Evolutionary conservation across 805 yeast species (phyloP).

Genomic region (Kodamaea hsintzibuensis): DNA sequence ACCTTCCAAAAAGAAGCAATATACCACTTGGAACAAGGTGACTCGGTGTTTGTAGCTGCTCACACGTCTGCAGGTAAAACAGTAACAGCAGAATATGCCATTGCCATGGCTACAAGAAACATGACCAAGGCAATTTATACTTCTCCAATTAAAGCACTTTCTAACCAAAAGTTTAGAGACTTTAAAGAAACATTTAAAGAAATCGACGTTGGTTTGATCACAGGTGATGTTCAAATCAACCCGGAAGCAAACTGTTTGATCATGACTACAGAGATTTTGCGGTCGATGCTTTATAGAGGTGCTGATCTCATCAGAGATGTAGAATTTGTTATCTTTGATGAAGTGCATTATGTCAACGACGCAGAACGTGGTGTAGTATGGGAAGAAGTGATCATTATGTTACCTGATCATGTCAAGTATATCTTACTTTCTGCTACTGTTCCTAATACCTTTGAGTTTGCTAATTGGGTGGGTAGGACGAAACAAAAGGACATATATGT

Average conservation of each 20-base stretch:
- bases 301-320: slow-evolving; percentile 96
- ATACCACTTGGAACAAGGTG: slow-evolving; percentile 95
- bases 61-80: slow-evolving; percentile 99
- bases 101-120: slow-evolving; percentile 92
- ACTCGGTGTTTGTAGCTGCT: slow-evolving; percentile 97
- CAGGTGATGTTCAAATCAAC: slow-evolving; percentile 97
- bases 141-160: slow-evolving; percentile 89
- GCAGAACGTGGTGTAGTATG: slow-evolving; percentile 97
- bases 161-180: slow-evolving; percentile 88
- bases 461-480: slow-evolving; percentile 98
- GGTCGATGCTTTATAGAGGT: slow-evolving; percentile 95
- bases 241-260: slow-evolving; percentile 95
- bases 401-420: slow-evolving; percentile 94
- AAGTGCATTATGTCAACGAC: slow-evolving; percentile 97
- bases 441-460: slow-evolving; percentile 97
- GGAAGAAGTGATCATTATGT: slow-evolving; percentile 98
- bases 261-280: slow-evolving; percentile 95
- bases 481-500: slow-evolving; percentile 95
- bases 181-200: slow-evolving; percentile 78
- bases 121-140: slow-evolving; percentile 97
- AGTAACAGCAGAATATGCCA: slow-evolving; percentile 97
- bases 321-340: slow-evolving; percentile 96
- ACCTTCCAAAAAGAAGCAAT: slow-evolving; percentile 96
- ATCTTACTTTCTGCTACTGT: slow-evolving; percentile 94
- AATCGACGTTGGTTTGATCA: slow-evolving; percentile 87